Evolutionary conservation across 148 eudicot genomes (phyloP).

Genomic region (Talinum fruticosum): DNA sequence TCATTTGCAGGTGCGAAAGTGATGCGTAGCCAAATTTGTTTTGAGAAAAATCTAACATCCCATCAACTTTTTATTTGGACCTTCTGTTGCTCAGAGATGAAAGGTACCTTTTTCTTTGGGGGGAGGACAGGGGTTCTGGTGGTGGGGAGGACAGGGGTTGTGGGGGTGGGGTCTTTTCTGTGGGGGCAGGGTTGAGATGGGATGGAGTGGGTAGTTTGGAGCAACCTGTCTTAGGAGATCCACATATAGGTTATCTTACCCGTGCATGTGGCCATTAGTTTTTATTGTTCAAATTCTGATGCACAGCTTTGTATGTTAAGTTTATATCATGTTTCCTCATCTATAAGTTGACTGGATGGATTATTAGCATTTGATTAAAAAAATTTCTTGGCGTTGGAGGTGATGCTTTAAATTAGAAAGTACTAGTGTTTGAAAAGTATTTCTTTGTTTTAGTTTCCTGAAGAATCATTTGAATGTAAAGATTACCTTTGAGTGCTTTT

Average conservation of each 20-base stretch:
- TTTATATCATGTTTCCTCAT: not conserved
- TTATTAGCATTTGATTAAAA: no score
- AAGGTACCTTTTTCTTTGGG: not conserved
- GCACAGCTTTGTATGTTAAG: not conserved
- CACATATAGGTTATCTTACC: no score
- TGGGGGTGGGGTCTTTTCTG: no score
- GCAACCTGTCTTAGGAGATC: not conserved
- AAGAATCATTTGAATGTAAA: not conserved
- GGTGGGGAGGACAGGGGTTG: no score
- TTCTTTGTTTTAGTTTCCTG: not conserved
- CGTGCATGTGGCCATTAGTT: no score
- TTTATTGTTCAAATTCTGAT: not conserved
- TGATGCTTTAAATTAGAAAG: not conserved
- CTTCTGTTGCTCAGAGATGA: not conserved
- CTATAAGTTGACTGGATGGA: not conserved
- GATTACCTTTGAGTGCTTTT: not conserved
- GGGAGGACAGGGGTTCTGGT: not conserved
- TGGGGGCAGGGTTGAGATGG: no score
- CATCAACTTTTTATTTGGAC: not conserved
- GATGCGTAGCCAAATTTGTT: not conserved
- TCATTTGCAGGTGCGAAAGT: not conserved
- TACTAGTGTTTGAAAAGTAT: not conserved
- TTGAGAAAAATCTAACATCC: no score
- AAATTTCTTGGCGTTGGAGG: no score
- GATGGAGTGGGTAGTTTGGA: no score